Evolutionary conservation across 2,329 filamentous ascomycete species (phyloP).

Genomic region (Phialemonium atrogriseum): DNA sequence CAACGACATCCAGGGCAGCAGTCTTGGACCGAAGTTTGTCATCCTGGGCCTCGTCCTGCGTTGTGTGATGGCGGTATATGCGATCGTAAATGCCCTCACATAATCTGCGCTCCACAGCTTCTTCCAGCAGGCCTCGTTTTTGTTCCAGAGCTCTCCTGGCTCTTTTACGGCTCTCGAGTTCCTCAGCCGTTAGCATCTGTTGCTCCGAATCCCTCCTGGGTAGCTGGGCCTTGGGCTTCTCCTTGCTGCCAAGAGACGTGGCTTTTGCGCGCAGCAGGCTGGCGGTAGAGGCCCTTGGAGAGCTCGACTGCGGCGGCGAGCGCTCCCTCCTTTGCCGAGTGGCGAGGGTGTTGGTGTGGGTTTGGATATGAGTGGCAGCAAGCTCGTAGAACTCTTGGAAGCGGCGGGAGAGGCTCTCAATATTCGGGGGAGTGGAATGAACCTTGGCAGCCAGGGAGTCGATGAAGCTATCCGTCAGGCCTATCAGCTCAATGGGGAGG

Average conservation of each 20-base stretch:
- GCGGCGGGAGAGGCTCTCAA: conserved; percentile 72
- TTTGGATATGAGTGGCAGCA: conserved; percentile 74
- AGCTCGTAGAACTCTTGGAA: conserved; percentile 92
- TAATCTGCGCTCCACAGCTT: conserved; percentile 79
- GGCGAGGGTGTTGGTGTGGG: conserved; percentile 74
- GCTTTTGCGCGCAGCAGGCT: conserved; percentile 49
- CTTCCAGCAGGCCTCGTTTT: conserved; percentile 71
- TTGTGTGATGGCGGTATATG: conserved; percentile 85
- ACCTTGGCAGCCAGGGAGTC: conserved; percentile 83
- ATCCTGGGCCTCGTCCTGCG: conserved; percentile 89
- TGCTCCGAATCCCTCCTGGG: conserved; percentile 44
- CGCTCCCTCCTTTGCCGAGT: conserved; percentile 63
- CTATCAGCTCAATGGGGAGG: conserved; percentile 87
- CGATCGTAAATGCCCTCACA: conserved; percentile 80
- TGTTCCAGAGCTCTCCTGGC: conserved; percentile 70
- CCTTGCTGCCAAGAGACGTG: conserved; percentile 43
- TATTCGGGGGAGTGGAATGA: conserved; percentile 72
- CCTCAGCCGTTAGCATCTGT: conserved; percentile 85
- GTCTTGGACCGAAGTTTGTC: conserved; percentile 93
- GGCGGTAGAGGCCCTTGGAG: conserved; percentile 47
- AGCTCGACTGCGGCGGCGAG: conserved; percentile 44
- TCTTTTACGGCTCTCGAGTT: conserved; percentile 72
- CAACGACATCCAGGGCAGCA: conserved; percentile 81
- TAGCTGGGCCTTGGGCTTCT: conserved; percentile 34
- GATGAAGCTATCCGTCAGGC: conserved; percentile 86